Percentiles rank a stretch among this genome's conserved stretches.
These are phyloP conservation scores for Coccomyxa sp. DNA, from an alignment of 139 green algal genomes.

Conservation along the genomic window DNA sequence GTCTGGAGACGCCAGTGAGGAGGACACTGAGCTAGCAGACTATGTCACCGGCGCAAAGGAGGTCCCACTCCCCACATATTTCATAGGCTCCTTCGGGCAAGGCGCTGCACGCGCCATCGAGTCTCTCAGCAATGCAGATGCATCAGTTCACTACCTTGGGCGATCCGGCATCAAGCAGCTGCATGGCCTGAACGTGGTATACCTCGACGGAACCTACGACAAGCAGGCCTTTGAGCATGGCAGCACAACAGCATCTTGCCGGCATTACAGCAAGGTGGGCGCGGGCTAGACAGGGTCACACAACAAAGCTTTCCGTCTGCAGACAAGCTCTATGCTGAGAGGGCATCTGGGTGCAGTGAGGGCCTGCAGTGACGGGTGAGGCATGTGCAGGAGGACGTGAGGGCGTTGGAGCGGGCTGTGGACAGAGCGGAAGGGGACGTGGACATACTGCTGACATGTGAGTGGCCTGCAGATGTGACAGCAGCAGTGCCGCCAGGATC, in stretches of 20 bases:
- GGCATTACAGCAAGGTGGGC: constrained; percentile 43
- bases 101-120: constrained; percentile 14
- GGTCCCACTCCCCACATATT: constrained; percentile 65
- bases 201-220: constrained; percentile 73
- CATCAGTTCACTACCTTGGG: constrained; percentile 60
- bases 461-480: constrained; percentile 70
- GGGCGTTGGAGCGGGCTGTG: constrained; percentile 43
- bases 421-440: constrained; percentile 61
- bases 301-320: neutral
- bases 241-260: constrained; percentile 18
- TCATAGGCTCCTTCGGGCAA: constrained; percentile 59
- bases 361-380: too few relatives aligned
- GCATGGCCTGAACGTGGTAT: constrained; percentile 67
- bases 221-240: constrained; percentile 23
- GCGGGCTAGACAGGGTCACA: neutral
- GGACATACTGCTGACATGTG: constrained; percentile 80
- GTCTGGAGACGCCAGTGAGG: constrained; percentile 15
- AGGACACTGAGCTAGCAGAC: constrained; percentile 24
- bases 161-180: constrained; percentile 50
- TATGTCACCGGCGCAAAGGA: constrained; percentile 46
- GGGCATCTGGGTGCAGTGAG: too few relatives aligned
- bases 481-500: constrained; percentile 19
- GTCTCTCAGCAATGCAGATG: constrained; percentile 13
- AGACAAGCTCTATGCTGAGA: too few relatives aligned
- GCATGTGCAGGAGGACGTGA: constrained; percentile 49